Percentiles rank a stretch among this genome's conserved stretches.
phyloP scores from a whole-genome alignment of 345 rosid species.

The Brassica incana region DNA sequence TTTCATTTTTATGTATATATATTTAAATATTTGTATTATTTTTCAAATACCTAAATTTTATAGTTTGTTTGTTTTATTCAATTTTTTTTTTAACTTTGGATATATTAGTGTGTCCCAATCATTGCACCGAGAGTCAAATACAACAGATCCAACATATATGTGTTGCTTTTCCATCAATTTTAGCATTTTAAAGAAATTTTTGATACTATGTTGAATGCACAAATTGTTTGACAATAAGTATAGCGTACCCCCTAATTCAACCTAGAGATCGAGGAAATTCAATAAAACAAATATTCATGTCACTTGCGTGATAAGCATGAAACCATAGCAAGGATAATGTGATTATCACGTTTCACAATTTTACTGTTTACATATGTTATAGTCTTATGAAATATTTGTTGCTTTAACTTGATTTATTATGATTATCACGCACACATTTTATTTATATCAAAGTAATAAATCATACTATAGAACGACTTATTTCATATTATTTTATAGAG shows the following conservation, averaged over 20 bases:
- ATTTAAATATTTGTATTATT: no score
- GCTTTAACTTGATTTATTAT: neutral
- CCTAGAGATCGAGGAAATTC: neutral
- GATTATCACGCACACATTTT: neutral
- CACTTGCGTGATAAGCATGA: neutral
- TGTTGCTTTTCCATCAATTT: neutral
- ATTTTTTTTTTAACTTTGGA: no score
- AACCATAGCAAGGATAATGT: neutral
- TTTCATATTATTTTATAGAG: neutral
- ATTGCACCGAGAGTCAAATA: constrained; percentile 16
- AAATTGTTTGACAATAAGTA: neutral
- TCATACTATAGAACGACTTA: neutral
- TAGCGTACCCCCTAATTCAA: neutral
- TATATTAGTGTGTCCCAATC: constrained; percentile 9
- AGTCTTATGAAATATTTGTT: neutral
- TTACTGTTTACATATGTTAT: neutral
- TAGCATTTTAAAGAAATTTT: neutral
- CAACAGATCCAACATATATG: neutral
- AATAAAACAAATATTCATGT: neutral
- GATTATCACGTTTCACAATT: neutral
- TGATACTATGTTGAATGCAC: neutral
- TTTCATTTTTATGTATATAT: no score
- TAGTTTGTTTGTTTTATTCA: neutral
- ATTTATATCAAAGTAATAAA: no score
- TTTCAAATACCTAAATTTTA: no score